A percentile compares a stretch with the other conserved stretches of the same genome.
These are phyloP conservation scores for Russula sp. DNA, from an alignment of 768 basidiomycete species.

Conservation along the genomic window DNA sequence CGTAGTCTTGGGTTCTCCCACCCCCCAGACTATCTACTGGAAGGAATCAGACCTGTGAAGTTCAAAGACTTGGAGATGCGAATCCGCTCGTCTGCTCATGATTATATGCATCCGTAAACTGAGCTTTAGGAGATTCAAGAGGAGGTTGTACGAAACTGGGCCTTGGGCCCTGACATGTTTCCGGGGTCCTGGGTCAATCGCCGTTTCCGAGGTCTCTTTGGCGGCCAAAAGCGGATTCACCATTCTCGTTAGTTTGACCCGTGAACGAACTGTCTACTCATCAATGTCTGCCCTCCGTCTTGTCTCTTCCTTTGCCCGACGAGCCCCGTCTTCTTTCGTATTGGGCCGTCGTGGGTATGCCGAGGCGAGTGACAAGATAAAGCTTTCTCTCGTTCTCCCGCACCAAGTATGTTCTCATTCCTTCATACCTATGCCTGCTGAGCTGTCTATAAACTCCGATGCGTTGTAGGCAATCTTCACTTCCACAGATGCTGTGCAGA, in stretches of 20 bases:
- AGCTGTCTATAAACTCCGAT: slow-evolving; percentile 9
- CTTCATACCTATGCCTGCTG: not conserved
- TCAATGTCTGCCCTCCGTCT: slow-evolving; percentile 75
- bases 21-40: no score
- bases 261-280: slow-evolving; percentile 2
- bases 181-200: not conserved
- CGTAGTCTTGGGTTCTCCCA: no score
- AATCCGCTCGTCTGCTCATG: no score
- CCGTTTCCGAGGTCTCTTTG: not conserved
- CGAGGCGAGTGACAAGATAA: slow-evolving; percentile 84
- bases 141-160: no score
- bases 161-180: not conserved
- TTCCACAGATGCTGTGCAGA: slow-evolving; percentile 88
- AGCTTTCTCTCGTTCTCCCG: slow-evolving; percentile 87
- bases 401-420: no score
- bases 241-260: no score
- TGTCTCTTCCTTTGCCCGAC: slow-evolving; percentile 55
- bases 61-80: no score
- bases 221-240: no score
- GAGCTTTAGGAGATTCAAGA: no score
- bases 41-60: no score
- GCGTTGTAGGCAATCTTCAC: slow-evolving; percentile 73
- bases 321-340: slow-evolving; percentile 43
- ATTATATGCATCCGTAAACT: no score
- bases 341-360: no score